A percentile compares a stretch with the other conserved stretches of the same genome.
Conservation (phyloP, 129 eudicot genomes). For the Flaveria linearis region DNA sequence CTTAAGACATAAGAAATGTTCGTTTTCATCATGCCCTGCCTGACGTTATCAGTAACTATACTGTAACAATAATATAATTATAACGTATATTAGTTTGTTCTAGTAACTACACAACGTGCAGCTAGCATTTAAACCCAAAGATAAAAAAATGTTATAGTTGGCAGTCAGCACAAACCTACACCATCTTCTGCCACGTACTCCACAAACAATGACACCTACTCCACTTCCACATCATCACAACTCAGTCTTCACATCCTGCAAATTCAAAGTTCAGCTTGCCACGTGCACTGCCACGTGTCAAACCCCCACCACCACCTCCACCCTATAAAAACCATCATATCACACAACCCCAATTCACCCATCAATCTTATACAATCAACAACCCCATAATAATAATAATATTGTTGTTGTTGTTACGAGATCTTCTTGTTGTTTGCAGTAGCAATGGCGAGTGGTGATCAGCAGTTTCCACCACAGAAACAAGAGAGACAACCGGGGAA, state of each 20-base stretch:
- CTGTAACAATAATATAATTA: too few relatives aligned
- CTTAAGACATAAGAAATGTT: too few relatives aligned
- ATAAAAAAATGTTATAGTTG: constrained; percentile 22
- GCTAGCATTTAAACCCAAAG: too few relatives aligned
- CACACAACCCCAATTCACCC: not conserved
- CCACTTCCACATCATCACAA: not conserved
- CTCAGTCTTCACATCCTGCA: constrained; percentile 7
- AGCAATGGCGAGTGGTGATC: constrained; percentile 36
- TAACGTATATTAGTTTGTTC: too few relatives aligned
- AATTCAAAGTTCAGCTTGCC: constrained; percentile 15
- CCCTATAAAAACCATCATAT: constrained; percentile 8
- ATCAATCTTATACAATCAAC: not conserved
- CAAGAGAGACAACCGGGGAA: constrained; percentile 91
- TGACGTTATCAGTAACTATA: too few relatives aligned
- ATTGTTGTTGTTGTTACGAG: too few relatives aligned
- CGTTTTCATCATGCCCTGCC: too few relatives aligned
- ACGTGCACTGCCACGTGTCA: constrained; percentile 24
- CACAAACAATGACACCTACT: constrained; percentile 26
- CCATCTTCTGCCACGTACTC: constrained; percentile 31
- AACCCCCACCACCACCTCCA: constrained; percentile 10
- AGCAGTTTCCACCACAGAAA: constrained; percentile 68
- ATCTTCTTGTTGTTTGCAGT: not conserved
- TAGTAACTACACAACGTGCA: too few relatives aligned
- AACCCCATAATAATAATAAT: too few relatives aligned
- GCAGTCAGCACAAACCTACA: constrained; percentile 6